phyloP scores from a whole-genome alignment of 306 rosid species.

The Alnus glutinosa region DNA sequence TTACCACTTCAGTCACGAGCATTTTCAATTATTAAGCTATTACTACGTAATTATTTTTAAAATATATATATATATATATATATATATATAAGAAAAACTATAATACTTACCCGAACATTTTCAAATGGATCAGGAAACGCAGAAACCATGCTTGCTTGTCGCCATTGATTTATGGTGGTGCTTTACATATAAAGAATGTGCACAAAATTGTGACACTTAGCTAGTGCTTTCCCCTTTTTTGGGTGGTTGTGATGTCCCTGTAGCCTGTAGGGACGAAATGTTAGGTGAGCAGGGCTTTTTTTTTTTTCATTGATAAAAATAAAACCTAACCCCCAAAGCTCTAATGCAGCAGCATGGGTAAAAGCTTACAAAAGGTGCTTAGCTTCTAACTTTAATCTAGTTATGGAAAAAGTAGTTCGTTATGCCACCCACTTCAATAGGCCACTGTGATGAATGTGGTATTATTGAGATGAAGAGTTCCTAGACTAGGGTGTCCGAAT shows the following conservation, averaged over 20 bases:
- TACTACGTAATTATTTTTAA: no score
- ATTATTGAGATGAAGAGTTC: no score
- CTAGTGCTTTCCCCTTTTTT: background rate
- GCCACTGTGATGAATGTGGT: no score
- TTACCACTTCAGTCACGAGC: no score
- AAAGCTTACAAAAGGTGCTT: background rate
- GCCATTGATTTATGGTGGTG: background rate
- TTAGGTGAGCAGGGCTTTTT: background rate
- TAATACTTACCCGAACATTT: no score
- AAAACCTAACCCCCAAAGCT: background rate
- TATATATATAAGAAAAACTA: no score
- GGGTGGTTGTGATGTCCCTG: background rate
- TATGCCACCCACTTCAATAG: background rate
- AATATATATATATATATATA: no score
- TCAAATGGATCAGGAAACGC: background rate
- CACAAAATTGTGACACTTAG: background rate
- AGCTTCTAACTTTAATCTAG: background rate
- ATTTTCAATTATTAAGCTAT: no score
- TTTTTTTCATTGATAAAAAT: background rate
- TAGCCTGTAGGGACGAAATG: background rate
- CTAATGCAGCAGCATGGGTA: no score
- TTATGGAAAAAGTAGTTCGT: background rate
- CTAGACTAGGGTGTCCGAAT: no score
- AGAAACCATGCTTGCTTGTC: background rate
- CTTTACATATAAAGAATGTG: background rate